phyloP scores from a whole-genome alignment of 305 asterid species.

The Striga hermonthica region DNA sequence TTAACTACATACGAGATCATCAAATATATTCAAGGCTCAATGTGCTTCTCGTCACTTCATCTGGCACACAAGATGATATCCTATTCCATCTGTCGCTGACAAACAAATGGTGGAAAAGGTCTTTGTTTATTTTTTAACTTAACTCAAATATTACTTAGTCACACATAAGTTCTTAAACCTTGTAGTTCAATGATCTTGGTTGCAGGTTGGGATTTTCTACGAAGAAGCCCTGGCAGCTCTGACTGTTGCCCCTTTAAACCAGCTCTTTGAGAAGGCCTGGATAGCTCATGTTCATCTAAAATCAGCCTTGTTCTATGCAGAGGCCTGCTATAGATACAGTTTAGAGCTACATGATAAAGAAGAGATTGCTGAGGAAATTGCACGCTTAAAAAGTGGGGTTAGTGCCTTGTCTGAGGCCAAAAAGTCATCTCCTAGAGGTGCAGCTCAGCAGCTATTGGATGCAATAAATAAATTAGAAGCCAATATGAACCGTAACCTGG shows the following conservation, averaged over 20 bases:
- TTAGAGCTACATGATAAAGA: conserved; percentile 93
- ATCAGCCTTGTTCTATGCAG: conserved; percentile 87
- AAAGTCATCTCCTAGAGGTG: conserved; percentile 79
- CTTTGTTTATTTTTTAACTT: not conserved
- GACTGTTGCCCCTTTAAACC: conserved; percentile 69
- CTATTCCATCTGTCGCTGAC: not conserved
- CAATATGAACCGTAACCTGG: conserved; percentile 69
- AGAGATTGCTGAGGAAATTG: conserved; percentile 96
- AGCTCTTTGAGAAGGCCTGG: conserved; percentile 95
- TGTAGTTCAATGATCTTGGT: conserved; percentile 20
- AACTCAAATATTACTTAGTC: not conserved
- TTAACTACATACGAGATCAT: conserved; percentile 13
- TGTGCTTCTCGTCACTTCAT: not conserved
- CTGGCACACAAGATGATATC: not conserved
- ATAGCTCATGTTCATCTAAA: conserved; percentile 85
- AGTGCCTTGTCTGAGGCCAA: conserved; percentile 66
- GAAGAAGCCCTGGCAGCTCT: conserved; percentile 89
- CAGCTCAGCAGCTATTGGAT: conserved; percentile 82
- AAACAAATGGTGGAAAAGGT: not conserved
- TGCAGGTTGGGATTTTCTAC: conserved; percentile 81
- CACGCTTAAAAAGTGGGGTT: conserved; percentile 85
- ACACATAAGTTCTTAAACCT: too few relatives aligned
- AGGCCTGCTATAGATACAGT: conserved; percentile 89
- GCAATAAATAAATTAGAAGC: conserved; percentile 73
- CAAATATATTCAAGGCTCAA: conserved; percentile 1